These are phyloP conservation scores for Trichoderma atroviride DNA, from an alignment of 2,329 filamentous ascomycete species.

Conservation along the genomic window DNA sequence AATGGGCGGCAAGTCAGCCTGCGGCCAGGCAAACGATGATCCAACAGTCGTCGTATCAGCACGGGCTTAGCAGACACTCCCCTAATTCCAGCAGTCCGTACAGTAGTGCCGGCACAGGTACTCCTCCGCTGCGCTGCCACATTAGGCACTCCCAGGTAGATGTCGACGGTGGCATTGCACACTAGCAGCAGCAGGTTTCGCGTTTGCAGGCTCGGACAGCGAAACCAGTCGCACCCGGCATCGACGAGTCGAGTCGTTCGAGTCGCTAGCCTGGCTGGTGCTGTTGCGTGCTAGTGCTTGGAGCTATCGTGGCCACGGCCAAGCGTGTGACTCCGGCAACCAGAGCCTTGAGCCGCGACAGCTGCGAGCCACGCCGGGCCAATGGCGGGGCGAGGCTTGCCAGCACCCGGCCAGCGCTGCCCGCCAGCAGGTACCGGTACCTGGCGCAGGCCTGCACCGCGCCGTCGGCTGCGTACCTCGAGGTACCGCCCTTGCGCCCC, in stretches of 20 bases:
- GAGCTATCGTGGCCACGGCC: conserved; percentile 5
- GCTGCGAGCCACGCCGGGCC: conserved; percentile 15
- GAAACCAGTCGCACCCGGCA: neutral
- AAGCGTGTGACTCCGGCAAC: conserved; percentile 24
- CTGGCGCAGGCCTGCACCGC: neutral
- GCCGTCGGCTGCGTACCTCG: neutral
- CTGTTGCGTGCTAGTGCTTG: conserved; percentile 7
- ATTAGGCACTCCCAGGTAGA: no score
- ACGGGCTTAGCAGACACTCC: neutral
- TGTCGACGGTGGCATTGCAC: neutral
- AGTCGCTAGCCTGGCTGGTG: conserved; percentile 1
- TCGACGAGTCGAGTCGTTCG: neutral
- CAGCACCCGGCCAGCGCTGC: neutral
- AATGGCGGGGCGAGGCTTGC: conserved; percentile 20
- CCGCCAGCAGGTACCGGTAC: conserved; percentile 15
- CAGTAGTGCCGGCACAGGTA: neutral
- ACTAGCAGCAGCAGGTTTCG: neutral
- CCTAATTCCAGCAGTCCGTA: neutral
- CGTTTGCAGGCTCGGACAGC: conserved; percentile 3
- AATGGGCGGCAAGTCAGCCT: neutral
- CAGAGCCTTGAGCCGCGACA: conserved; percentile 22
- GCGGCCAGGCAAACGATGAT: neutral
- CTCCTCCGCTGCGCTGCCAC: neutral
- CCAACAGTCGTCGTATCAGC: neutral
- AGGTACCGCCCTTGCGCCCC: conserved; percentile 20